Base-by-base conservation (phyloP, 2,329 filamentous ascomycete genomes). In the Trichoderma semiorbis region DNA sequence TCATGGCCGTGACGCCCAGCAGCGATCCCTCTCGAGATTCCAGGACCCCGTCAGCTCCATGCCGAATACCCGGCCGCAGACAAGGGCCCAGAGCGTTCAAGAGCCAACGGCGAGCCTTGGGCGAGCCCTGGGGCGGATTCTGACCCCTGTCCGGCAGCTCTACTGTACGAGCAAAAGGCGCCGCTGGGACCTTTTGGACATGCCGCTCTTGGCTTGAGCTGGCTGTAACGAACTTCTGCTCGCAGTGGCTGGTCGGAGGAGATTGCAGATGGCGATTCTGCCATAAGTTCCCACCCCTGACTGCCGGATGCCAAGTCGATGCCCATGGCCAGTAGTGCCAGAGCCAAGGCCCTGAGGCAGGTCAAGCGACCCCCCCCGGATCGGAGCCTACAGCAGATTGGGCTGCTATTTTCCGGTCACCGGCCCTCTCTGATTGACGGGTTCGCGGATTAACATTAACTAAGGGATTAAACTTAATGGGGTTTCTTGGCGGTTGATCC, bases 161-260 rank as follows among this genome's bases (percentile, higher is more conserved):
- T 3, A 36, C 32, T 34, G 32, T 34, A 34, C 32, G 32, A 34
- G 11, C 12, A 24, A 57, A 30, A 28, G 50, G 50, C 50, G 14
- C 64, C 50, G 16, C 8, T 58, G 32, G 32, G 64, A 3, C 43
- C 39, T 34, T 61, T 69, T 60, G 66, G 66, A 69, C 66, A 69
- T 69, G 66, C 66, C 55, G 66, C 55, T 69, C 66, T 69, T 26
- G 66, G 66, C 66, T 34, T 61, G 66, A 69, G 55, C 66, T 60
- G 32, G 66, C 66, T 69, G 66, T 69, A 34, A 61, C 39, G 66
- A 69, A 69, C 66, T 60, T 69, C 57, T 69, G 66, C 55, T 2
- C 34, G 34, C 53, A 43, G 65, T 43, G 18, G 43, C 24, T 34
- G 43, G 61, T 24, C 36, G 39, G 39, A 26, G 43, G 28, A 50